Percentiles rank a stretch among this genome's conserved stretches.
These are phyloP conservation scores for Sugiyamaella marilandica DNA, from an alignment of 805 yeast species.

Conservation along the genomic window DNA sequence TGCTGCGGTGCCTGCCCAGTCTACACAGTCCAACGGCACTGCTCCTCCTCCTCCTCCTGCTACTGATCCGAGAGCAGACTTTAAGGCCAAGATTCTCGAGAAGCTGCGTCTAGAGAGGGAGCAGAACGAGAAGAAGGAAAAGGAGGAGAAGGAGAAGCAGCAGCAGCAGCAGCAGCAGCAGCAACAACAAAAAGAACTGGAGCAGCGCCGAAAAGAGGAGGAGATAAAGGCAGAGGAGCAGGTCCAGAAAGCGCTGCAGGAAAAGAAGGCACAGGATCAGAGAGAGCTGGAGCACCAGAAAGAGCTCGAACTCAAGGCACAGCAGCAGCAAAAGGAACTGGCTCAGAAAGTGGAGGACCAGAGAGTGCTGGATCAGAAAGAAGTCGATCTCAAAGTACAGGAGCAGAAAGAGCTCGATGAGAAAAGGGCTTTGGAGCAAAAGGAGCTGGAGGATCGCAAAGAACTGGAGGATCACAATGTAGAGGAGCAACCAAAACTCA, in stretches of 20 bases:
- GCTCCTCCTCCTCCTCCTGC: too few species aligned
- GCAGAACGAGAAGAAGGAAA: slow-evolving; percentile 10
- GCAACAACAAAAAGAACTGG: background rate
- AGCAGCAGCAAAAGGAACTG: background rate
- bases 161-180: slow-evolving; percentile 8
- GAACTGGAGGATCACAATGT: slow-evolving; percentile 5
- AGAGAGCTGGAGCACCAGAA: background rate
- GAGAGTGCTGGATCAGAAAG: slow-evolving; percentile 20
- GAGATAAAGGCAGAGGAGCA: background rate
- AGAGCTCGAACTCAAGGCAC: background rate
- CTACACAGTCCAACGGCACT: background rate
- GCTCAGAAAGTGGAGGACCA: slow-evolving; percentile 10
- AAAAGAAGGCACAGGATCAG: background rate
- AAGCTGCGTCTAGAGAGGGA: slow-evolving; percentile 15
- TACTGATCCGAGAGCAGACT: slow-evolving; percentile 15
- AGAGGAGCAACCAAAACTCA: too few species aligned
- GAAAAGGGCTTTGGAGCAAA: slow-evolving; percentile 7
- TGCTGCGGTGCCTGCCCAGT: slow-evolving; percentile 5
- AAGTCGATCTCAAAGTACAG: slow-evolving; percentile 17
- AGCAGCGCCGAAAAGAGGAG: slow-evolving; percentile 1
- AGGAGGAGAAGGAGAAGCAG: slow-evolving; percentile 18
- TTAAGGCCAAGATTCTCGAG: slow-evolving; percentile 18
- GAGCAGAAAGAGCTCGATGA: slow-evolving; percentile 12
- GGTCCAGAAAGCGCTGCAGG: background rate
- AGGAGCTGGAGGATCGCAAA: slow-evolving; percentile 11